Base-by-base conservation (phyloP, 2,329 filamentous ascomycete genomes). In the Ophiostoma australiae region DNA sequence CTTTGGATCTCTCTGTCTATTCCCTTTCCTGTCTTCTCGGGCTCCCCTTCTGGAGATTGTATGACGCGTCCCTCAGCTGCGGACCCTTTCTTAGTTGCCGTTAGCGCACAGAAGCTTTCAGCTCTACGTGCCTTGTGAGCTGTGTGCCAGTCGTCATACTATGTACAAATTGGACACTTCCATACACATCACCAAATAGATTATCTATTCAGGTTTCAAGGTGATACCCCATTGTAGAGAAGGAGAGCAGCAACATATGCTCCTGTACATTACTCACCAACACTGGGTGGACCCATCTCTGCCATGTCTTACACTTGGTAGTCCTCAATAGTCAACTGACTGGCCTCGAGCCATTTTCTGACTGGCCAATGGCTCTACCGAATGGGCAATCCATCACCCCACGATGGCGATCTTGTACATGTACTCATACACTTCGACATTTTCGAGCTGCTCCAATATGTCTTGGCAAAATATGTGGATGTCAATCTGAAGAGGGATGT, bases 61-160 rank as follows among this genome's bases (percentile, higher is more conserved):
- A 66, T 66, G 63, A 66, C 63, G 63, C 63, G 63, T n/a, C 63
- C 58, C 8, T 66, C 35, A 66, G 63, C 63, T 66, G 63, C 63
- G 61, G 61, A 35, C 61, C 61, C 33, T 11, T 35, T 35, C n/a
- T 65, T 65, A 65, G 61, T 17, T 65, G 61, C 33, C 61, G 61
- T 35, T 66, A 66, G 63, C 35, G 63, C 20, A 13, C 63, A 5
- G 5, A 11, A 13, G 63, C 33, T 39, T 39, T 66, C 63, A 66
- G 63, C 63, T 66, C 35, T 39, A 5, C 35, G 41, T 39, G 35
- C 33, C 13, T 41, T n/a, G 3, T 23, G 63, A 39, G 63, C 35
- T 39, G 33, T 39, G 37, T 33, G 55, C 23, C 27, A 61, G 55
- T 33, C 27, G 58, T 63, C 27, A 63, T 63, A n/a, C n/a, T n/a